phyloP scores from a whole-genome alignment of 345 rosid genomes.

The Salix dunnii region DNA sequence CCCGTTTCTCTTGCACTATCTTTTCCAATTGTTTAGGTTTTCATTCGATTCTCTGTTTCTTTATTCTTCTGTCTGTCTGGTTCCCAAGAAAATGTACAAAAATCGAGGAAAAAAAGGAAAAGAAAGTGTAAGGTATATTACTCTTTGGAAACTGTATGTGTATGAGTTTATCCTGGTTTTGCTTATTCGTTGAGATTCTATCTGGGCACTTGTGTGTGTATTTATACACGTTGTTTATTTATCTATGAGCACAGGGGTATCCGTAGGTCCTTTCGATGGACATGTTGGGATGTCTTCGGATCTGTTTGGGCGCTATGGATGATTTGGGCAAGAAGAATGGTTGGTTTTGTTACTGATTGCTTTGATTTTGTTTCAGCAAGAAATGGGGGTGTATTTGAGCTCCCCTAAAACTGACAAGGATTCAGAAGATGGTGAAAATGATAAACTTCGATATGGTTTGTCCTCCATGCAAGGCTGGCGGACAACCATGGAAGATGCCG shows the following conservation, averaged over 20 bases:
- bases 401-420: constrained; percentile 84
- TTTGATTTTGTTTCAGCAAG: constrained; percentile 8
- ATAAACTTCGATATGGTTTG: constrained; percentile 70
- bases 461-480: constrained; percentile 99
- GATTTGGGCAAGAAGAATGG: not conserved
- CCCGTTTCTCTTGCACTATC: not conserved
- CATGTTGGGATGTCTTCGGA: not conserved
- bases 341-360: not conserved
- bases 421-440: constrained; percentile 81
- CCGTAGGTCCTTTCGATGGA: not conserved
- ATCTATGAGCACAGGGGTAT: not conserved
- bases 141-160: not conserved
- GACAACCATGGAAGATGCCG: constrained; percentile 96
- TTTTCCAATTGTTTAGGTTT: not conserved
- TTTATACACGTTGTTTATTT: not conserved
- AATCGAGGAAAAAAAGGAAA: not conserved
- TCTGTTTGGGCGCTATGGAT: not conserved
- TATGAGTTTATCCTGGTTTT: not conserved
- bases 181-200: not conserved
- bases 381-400: constrained; percentile 92
- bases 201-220: not conserved
- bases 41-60: not conserved
- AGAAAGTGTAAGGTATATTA: not conserved
- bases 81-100: not conserved
- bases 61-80: constrained; percentile 4